These are phyloP conservation scores for Elaeis oleifera DNA, from an alignment of 202 grass and related monocot genomes.

Conservation along the genomic window DNA sequence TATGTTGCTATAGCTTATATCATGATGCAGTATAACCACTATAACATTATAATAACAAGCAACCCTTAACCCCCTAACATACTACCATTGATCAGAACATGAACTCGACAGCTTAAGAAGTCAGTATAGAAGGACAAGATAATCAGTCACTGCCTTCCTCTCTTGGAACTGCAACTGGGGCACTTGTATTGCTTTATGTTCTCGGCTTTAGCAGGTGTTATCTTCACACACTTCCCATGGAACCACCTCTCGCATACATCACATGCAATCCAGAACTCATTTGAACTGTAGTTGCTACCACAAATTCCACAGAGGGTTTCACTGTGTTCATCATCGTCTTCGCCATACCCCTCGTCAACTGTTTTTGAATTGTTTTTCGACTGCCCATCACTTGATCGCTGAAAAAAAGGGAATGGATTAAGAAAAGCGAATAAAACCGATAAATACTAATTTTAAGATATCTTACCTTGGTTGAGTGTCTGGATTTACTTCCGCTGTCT, in stretches of 20 bases:
- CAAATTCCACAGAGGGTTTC: conserved; percentile 83
- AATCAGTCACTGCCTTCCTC: conserved; percentile 38
- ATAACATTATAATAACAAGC: too few relatives aligned
- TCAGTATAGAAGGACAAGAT: too few relatives aligned
- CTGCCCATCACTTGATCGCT: conserved; percentile 52
- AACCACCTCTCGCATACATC: conserved; percentile 84
- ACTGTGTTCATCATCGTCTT: conserved; percentile 61
- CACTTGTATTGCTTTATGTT: conserved; percentile 97
- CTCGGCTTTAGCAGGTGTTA: conserved; percentile 89
- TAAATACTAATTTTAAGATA: background rate
- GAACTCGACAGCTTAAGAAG: too few relatives aligned
- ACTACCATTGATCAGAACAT: too few relatives aligned
- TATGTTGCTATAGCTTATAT: too few relatives aligned
- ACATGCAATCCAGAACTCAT: conserved; percentile 81
- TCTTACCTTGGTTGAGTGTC: conserved; percentile 46
- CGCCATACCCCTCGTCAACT: conserved; percentile 33
- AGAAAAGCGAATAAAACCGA: background rate
- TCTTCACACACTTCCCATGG: conserved; percentile 84
- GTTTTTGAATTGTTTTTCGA: conserved; percentile 28
- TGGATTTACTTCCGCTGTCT: conserved; percentile 59
- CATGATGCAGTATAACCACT: too few relatives aligned
- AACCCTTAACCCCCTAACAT: too few relatives aligned
- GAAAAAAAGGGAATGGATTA: conserved; percentile 19
- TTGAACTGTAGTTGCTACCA: conserved; percentile 44
- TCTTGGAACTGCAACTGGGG: conserved; percentile 90